Evolutionary conservation across 495 filamentous ascomycete species (phyloP).

Genomic region (Penicillium maclennaniae): DNA sequence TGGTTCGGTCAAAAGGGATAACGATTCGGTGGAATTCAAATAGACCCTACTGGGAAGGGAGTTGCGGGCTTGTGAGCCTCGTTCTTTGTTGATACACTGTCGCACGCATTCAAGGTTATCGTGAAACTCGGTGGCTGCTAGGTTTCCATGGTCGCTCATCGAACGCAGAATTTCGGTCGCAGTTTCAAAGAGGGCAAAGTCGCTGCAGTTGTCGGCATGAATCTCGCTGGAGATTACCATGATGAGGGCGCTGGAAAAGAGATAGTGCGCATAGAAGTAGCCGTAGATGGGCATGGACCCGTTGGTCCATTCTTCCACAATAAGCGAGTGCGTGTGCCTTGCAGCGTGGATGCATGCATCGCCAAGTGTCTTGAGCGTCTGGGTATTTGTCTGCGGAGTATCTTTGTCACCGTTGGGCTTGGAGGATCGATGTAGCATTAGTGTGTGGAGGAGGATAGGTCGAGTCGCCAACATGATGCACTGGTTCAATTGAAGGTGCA

Average conservation of each 20-base stretch:
- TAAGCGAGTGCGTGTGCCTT: constrained; percentile 7
- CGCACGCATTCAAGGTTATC: constrained; percentile 26
- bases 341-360: constrained; percentile 17
- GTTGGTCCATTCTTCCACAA: constrained; percentile 35
- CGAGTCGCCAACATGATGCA: constrained; percentile 32
- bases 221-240: constrained; percentile 32
- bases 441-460: constrained; percentile 27
- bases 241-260: constrained; percentile 29
- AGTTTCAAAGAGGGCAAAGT: constrained; percentile 25
- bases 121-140: constrained; percentile 31
- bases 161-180: constrained; percentile 25
- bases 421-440: constrained; percentile 17
- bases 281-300: constrained; percentile 31
- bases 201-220: constrained; percentile 13
- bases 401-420: constrained; percentile 1
- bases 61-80: constrained; percentile 6
- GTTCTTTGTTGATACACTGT: constrained; percentile 10
- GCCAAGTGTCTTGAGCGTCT: constrained; percentile 1
- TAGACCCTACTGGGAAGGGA: constrained; percentile 27
- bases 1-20: too few species aligned
- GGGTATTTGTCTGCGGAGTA: constrained; percentile 19
- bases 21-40: not conserved
- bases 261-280: constrained; percentile 35
- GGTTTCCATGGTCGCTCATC: constrained; percentile 30
- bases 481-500: constrained; percentile 36